phyloP scores from a whole-genome alignment of 441 rosid species.

The Flueggea neowawraea region DNA sequence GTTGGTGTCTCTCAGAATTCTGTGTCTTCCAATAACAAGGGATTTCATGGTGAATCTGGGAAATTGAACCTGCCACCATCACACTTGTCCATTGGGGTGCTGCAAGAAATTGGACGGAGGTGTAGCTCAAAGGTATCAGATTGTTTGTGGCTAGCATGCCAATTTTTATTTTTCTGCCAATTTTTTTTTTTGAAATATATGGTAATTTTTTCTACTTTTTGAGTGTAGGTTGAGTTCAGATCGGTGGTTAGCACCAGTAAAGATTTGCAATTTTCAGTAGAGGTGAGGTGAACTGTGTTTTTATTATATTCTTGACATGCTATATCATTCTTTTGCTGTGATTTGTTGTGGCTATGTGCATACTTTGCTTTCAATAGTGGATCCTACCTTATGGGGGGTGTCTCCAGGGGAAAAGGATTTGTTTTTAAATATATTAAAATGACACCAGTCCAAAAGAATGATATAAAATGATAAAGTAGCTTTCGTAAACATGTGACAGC shows the following conservation, averaged over 20 bases:
- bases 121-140: conserved; percentile 77
- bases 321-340: not conserved
- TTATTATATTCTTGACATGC: not conserved
- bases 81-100: conserved; percentile 70
- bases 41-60: conserved; percentile 53
- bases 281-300: conserved; percentile 47
- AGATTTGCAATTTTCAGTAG: conserved; percentile 94
- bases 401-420: no score
- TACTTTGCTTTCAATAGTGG: no score
- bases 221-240: conserved; percentile 82
- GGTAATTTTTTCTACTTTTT: conserved; percentile 6
- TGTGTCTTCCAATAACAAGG: conserved; percentile 43
- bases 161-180: not conserved
- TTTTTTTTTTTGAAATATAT: conserved; percentile 11
- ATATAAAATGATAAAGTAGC: no score
- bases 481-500: no score
- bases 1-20: conserved; percentile 55
- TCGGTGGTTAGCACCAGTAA: conserved; percentile 81
- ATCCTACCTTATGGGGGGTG: no score
- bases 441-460: no score
- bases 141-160: not conserved
- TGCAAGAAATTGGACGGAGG: conserved; percentile 94
- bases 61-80: conserved; percentile 57
- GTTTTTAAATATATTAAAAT: no score
- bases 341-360: no score